A percentile compares a stretch with the other conserved stretches of the same genome.
phyloP scores from a whole-genome alignment of 805 yeast species.

The Ogataea pilisensis region DNA sequence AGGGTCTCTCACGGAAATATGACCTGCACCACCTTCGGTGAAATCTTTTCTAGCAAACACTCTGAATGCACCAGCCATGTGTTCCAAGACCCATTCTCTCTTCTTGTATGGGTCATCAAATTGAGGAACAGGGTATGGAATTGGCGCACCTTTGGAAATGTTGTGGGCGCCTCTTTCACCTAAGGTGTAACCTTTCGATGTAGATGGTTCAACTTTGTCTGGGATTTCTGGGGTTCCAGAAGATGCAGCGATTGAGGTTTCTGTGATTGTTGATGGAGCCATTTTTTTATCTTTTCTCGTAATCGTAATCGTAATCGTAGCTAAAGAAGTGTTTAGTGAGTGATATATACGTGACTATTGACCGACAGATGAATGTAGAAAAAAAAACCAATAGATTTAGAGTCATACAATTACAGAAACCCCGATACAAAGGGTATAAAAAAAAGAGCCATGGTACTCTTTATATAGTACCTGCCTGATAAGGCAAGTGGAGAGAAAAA shows the following conservation, averaged over 20 bases:
- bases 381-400: too few species aligned
- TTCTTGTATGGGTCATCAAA: conserved; percentile 46
- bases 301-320: background rate
- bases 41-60: conserved; percentile 75
- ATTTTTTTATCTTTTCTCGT: conserved; percentile 6
- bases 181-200: conserved; percentile 39
- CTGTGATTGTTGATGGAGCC: conserved; percentile 14
- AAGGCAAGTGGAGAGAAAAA: conserved; percentile 1
- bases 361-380: too few species aligned
- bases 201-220: conserved; percentile 24
- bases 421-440: too few species aligned
- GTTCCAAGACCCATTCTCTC: conserved; percentile 56
- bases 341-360: too few species aligned
- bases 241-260: conserved; percentile 5
- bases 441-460: too few species aligned
- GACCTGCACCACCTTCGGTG: conserved; percentile 81
- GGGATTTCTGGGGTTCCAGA: conserved; percentile 15
- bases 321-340: too few species aligned
- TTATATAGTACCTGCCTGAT: too few species aligned
- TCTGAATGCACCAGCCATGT: conserved; percentile 83
- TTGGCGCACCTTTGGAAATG: conserved; percentile 49
- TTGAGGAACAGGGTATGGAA: conserved; percentile 48
- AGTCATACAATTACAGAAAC: too few species aligned
- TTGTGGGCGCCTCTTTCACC: conserved; percentile 54
- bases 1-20: conserved; percentile 82